phyloP scores from a whole-genome alignment of 768 basidiomycete species.

The Clavulina sp. region DNA sequence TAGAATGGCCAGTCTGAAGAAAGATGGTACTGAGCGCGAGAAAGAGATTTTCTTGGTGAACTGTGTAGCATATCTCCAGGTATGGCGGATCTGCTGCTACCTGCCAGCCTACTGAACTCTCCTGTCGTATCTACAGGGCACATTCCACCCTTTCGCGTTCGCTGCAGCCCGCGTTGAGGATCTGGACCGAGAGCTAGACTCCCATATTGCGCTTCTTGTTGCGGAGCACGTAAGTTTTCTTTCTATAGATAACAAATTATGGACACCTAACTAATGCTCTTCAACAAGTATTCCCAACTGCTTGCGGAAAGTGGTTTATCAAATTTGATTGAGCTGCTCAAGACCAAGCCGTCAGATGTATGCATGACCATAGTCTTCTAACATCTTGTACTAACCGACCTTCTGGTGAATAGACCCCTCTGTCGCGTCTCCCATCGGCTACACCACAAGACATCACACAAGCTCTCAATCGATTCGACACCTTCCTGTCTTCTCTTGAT shows the following conservation, averaged over 20 bases:
- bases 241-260: background rate
- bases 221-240: constrained; percentile 59
- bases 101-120: background rate
- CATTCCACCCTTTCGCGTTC: constrained; percentile 51
- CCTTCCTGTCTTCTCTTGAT: constrained; percentile 70
- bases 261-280: background rate
- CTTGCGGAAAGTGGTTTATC: constrained; percentile 26
- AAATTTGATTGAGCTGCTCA: constrained; percentile 21
- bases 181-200: constrained; percentile 44
- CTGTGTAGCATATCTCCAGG: constrained; percentile 68
- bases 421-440: constrained; percentile 56
- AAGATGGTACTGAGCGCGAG: constrained; percentile 62
- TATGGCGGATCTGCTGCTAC: constrained; percentile 19
- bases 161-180: constrained; percentile 39
- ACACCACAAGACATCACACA: constrained; percentile 43
- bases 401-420: constrained; percentile 33
- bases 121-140: constrained; percentile 26
- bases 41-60: constrained; percentile 70
- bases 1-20: constrained; percentile 34
- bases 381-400: background rate
- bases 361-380: constrained; percentile 6
- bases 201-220: constrained; percentile 43
- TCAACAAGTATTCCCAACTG: constrained; percentile 19
- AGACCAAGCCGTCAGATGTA: constrained; percentile 20
- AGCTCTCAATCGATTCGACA: constrained; percentile 53